These are phyloP conservation scores for Xylaria sp. DNA, from an alignment of 2,329 filamentous ascomycete species.

Conservation along the genomic window DNA sequence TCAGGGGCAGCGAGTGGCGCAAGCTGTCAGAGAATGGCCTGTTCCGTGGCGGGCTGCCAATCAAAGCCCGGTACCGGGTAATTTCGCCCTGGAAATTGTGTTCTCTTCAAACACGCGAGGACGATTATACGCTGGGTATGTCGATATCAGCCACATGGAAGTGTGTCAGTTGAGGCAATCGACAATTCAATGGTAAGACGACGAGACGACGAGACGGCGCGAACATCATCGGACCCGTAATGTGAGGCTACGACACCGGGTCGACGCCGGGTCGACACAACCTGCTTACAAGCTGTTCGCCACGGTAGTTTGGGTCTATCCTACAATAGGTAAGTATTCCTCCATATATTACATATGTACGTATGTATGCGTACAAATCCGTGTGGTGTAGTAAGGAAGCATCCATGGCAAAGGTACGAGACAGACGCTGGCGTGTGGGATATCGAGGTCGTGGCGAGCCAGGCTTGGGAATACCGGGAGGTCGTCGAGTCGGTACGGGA, in stretches of 20 bases:
- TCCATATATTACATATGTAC: too few relatives aligned
- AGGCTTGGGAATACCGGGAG: not conserved
- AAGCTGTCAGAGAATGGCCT: constrained; percentile 22
- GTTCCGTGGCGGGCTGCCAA: constrained; percentile 18
- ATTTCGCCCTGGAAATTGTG: constrained; percentile 16
- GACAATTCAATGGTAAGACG: constrained; percentile 1
- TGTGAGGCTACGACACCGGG: not conserved
- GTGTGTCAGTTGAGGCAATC: constrained; percentile 1
- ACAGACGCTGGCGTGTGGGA: not conserved
- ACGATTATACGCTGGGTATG: not conserved
- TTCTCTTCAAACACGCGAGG: constrained; percentile 24
- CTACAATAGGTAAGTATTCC: too few relatives aligned
- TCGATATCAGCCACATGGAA: not conserved
- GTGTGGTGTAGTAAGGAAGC: too few relatives aligned
- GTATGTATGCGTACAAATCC: too few relatives aligned
- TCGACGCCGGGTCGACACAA: not conserved
- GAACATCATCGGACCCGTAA: not conserved
- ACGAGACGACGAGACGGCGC: not conserved
- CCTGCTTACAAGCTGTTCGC: too few relatives aligned
- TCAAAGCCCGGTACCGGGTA: constrained; percentile 9
- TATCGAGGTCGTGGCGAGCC: not conserved
- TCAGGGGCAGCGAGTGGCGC: constrained; percentile 23
- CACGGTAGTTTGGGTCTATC: not conserved
- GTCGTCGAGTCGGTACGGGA: constrained; percentile 7
- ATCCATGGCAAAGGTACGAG: too few relatives aligned